Percentiles rank a stretch among this genome's conserved stretches.
Conservation (phyloP, 228 moss, liverwort and hornwort species). For the Sphagnum fallax region DNA sequence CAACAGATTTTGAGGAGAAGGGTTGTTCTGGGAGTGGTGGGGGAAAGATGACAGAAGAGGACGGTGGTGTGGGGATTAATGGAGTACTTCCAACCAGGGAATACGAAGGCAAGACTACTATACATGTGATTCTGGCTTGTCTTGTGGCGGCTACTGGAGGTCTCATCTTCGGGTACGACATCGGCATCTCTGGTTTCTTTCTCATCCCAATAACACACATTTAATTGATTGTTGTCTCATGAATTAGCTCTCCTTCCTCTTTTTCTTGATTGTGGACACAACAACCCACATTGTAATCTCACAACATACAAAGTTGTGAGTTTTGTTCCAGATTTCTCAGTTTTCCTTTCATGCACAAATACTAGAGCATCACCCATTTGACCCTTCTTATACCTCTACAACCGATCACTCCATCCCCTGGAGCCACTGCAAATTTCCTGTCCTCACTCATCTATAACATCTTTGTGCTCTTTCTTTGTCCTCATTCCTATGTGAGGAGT, state of each 20-base stretch:
- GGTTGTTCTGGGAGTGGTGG: too few species aligned
- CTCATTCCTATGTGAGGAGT: background rate
- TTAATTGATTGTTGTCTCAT: too few species aligned
- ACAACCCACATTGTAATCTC: background rate
- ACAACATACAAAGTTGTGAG: background rate
- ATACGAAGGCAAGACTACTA: slow-evolving; percentile 20
- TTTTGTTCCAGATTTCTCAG: background rate
- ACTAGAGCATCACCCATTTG: background rate
- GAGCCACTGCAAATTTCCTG: too few species aligned
- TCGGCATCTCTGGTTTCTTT: slow-evolving; percentile 14
- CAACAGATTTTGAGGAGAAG: too few species aligned
- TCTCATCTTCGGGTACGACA: slow-evolving; percentile 17
- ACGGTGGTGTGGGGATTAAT: too few species aligned
- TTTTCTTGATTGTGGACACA: background rate
- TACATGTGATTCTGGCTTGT: slow-evolving; percentile 11
- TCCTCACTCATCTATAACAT: too few species aligned
- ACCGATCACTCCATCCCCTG: too few species aligned
- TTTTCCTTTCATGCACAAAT: background rate
- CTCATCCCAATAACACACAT: too few species aligned
- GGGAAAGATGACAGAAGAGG: too few species aligned
- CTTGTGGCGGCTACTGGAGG: slow-evolving; percentile 20
- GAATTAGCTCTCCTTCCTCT: background rate
- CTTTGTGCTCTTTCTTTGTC: background rate
- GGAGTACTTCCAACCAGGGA: background rate
- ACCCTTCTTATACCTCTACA: too few species aligned